Base-by-base conservation (phyloP, 306 rosid genomes). In the Nissolia schottii region DNA sequence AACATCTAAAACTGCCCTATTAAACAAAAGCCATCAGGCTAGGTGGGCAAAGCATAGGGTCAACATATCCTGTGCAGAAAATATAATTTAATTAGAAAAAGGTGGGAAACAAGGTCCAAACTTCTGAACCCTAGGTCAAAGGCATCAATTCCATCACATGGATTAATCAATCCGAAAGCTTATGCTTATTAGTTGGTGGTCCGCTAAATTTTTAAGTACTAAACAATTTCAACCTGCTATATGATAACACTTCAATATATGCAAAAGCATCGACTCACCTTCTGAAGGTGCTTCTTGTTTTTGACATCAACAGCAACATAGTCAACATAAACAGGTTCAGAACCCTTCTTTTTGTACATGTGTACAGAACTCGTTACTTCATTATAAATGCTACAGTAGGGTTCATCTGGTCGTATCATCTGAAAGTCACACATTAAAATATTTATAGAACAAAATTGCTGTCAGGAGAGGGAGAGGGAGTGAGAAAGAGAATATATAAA, bases 281-380 rank as follows among this genome's bases (percentile, higher is more conserved):
- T 89, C 58, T 81, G 94, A 67, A 85, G 79, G 43, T 77, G 24
- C 62, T 78, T 82, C 85, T 82, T 84, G 79, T 62, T 89, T 67
- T 87, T 91, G 31, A 56, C 85, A 71, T 89, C 97, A 79, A 91
- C 74, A 68, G 96, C 80, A 72, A 91, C 97, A 76, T 88, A 91
- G 71, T 94, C 99, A 63, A 94, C 91, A 68, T 85, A 74, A 77
- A 80, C 96, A 81, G 97, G 87, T 67, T 91, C 99, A 19, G 97
- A 78, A 71, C 95, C 97, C 75, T 89, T 89, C 49, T 57, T 87
- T 67, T 69, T 87, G n/a, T 6, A 20, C 66, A 67, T 46, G 58
- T 43, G 68, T 3, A 51, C 63, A 9, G 66, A 53, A 79, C 58
- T 76, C 0, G 81, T 80, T 25, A 76, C 75, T 70, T 84, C 90